Percentiles rank a stretch among this genome's conserved stretches.
These are phyloP conservation scores for Aspergillus sp. DNA, from an alignment of 2,329 filamentous ascomycete genomes.

Conservation along the genomic window DNA sequence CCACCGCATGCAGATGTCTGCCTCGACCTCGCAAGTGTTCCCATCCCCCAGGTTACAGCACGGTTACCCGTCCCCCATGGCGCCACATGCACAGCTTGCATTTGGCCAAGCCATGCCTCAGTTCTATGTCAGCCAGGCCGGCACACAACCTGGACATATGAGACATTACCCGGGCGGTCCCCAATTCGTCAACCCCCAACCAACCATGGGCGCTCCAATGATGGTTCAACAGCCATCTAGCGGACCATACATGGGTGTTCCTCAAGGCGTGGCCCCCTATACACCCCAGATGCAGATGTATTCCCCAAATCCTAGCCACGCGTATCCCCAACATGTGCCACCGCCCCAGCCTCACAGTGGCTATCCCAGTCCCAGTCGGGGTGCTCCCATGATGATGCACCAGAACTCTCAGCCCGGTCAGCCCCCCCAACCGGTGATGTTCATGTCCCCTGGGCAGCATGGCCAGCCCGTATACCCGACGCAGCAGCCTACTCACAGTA, in stretches of 20 bases:
- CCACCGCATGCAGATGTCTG: conserved; percentile 83
- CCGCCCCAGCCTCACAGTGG: conserved; percentile 64
- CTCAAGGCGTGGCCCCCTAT: conserved; percentile 68
- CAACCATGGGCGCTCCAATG: conserved; percentile 73
- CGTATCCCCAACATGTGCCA: conserved; percentile 58
- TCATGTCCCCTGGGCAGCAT: conserved; percentile 73
- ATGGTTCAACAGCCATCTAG: conserved; percentile 76
- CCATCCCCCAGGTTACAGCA: conserved; percentile 78
- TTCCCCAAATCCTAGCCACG: conserved; percentile 71
- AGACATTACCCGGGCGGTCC: conserved; percentile 71
- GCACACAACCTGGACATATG: conserved; percentile 70
- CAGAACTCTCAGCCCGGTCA: conserved; percentile 93
- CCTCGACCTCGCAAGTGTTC: conserved; percentile 79
- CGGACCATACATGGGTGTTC: conserved; percentile 69
- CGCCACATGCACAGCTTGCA: conserved; percentile 67
- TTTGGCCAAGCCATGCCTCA: conserved; percentile 72
- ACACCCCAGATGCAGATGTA: conserved; percentile 81
- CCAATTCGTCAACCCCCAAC: conserved; percentile 72
- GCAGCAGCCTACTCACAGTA: conserved; percentile 73
- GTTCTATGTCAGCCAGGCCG: conserved; percentile 68
- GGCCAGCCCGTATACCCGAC: conserved; percentile 72
- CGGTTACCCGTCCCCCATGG: conserved; percentile 68
- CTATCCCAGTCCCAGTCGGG: conserved; percentile 84
- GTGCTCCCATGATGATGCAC: conserved; percentile 90
- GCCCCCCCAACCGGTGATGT: conserved; percentile 65